A percentile compares a stretch with the other conserved stretches of the same genome.
Evolutionary conservation across 176 grass and related monocot genomes (phyloP).

Genomic region (Thalia dealbata): DNA sequence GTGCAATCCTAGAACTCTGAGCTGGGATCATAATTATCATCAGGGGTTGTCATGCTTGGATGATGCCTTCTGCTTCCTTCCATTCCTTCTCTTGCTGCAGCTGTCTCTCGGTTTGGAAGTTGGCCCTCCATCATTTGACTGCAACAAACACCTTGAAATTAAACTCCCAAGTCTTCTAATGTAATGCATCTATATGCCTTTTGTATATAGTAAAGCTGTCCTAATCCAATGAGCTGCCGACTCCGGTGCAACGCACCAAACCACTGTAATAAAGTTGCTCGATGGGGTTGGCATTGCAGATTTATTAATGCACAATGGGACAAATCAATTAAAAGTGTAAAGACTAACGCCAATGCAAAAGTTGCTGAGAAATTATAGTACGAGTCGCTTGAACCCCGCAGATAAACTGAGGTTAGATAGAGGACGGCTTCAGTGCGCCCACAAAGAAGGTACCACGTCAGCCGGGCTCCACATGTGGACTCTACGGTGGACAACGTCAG

Average conservation of each 20-base stretch:
- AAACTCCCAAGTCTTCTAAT: no score
- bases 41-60: background rate
- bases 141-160: background rate
- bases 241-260: no score
- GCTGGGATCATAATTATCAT: conserved; percentile 18
- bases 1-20: background rate
- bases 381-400: no score
- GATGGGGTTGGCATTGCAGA: no score
- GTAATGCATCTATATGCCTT: no score
- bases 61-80: conserved; percentile 40
- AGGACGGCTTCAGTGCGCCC: background rate
- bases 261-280: no score
- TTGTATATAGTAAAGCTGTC: no score
- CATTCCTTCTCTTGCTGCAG: conserved; percentile 28
- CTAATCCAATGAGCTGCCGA: no score
- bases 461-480: no score
- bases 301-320: background rate
- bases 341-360: no score
- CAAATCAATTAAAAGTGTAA: background rate
- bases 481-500: background rate
- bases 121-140: conserved; percentile 22
- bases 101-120: conserved; percentile 12
- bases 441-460: background rate
- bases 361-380: background rate
- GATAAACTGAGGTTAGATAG: background rate